Base-by-base conservation (phyloP, 2,329 filamentous ascomycete genomes). In the Aspergillus udagawae region DNA sequence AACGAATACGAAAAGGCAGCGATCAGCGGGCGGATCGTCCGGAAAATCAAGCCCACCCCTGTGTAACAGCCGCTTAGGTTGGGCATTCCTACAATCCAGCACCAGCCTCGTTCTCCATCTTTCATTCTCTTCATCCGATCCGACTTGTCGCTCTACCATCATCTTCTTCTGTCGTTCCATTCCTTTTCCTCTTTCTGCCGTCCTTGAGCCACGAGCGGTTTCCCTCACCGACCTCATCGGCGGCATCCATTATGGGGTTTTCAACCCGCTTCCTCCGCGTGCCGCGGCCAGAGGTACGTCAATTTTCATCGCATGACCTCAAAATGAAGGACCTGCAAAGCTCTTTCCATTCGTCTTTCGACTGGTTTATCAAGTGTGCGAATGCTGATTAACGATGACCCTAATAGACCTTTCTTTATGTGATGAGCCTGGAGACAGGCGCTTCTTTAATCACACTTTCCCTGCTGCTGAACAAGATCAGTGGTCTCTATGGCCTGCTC, bases 401-500 rank as follows among this genome's bases (percentile, higher is more conserved):
- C 4, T 12, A 23, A 52, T 72, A 96, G 92, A 88, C 86, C 49
- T 93, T 96, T 73, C 84, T 96, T 63, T 91, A 90, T 71, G 80
- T 92, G 69, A 88, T 96, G 80, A 90, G 89, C 70, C 86, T 97
- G 54, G 89, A 91, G 67, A 93, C 90, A 35, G 92, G 91, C 64
- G 88, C 90, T 49, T 91, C 94, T 66, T 83, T 97, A 68, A 91
- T 96, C 67, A 87, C 89, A 4, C 82, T 94, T 60, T 86, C 89
- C 10, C 84, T 96, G 62, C 82, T 95, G 55, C 87, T 97, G 78
- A 97, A 97, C 82, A 96, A 96, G 76, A 85, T 92, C 64, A 93
- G 91, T 51, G 92, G 92, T 57, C 81, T 96, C 65, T 97, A 96
- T 75, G 92, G 92, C 63, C 82, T 97, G 47, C 87, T 97, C 65